Conservation (phyloP, 176 grass and related monocot genomes). For the Aegilops bicornis region DNA sequence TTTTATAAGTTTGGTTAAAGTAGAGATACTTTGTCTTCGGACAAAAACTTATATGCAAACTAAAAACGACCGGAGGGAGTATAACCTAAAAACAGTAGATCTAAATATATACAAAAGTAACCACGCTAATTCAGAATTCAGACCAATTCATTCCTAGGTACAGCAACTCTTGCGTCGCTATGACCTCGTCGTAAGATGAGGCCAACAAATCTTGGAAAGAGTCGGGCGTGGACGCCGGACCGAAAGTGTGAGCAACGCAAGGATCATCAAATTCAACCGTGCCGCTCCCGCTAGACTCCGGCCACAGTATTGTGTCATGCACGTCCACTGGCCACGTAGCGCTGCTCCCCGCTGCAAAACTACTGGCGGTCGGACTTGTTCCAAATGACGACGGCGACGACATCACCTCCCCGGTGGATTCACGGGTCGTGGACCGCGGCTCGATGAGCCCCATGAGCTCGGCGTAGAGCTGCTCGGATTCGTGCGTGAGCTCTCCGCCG, state of each 20-base stretch:
- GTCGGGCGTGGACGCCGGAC: not conserved
- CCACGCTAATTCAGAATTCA: not conserved
- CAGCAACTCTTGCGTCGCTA: not conserved
- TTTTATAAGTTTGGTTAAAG: too few relatives aligned
- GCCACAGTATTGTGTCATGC: constrained; percentile 9
- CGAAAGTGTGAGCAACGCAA: constrained; percentile 1
- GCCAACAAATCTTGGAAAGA: constrained; percentile 37
- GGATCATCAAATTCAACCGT: constrained; percentile 3
- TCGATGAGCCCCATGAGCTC: constrained; percentile 49
- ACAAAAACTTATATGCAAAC: too few relatives aligned
- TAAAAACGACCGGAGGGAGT: too few relatives aligned
- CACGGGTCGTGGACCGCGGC: not conserved
- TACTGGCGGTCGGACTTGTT: not conserved
- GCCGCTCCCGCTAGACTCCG: constrained; percentile 9
- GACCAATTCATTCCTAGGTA: not conserved
- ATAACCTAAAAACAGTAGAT: not conserved
- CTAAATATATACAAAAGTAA: not conserved
- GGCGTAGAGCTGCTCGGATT: constrained; percentile 48
- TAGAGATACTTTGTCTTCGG: too few relatives aligned
- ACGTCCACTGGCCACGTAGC: constrained; percentile 24
- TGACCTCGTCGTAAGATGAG: constrained; percentile 37
- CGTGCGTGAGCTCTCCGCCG: constrained; percentile 19
- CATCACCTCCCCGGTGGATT: not conserved
- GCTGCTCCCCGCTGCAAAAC: not conserved
- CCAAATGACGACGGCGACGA: not conserved